Conservation (phyloP, 1,284 basidiomycete genomes). For the Neolentinus lepideus region DNA sequence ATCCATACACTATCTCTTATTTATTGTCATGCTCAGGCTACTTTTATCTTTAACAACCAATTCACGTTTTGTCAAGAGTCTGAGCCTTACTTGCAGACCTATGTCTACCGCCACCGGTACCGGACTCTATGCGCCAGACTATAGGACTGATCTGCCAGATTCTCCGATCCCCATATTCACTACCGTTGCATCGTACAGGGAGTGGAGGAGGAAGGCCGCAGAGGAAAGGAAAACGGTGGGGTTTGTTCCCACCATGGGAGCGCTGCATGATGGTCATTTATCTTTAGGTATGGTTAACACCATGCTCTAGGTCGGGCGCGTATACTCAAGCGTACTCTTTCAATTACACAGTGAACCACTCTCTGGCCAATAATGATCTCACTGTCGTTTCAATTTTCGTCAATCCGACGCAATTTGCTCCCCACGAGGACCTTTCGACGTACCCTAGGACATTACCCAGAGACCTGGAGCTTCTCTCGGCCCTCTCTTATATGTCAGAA, state of each 20-base stretch:
- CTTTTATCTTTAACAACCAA: neutral
- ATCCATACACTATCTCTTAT: neutral
- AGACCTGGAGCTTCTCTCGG: constrained; percentile 50
- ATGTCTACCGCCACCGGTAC: neutral
- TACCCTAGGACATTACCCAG: constrained; percentile 83
- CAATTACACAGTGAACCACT: constrained; percentile 48
- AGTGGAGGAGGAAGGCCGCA: constrained; percentile 71
- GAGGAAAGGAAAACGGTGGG: constrained; percentile 68
- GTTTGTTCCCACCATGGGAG: constrained; percentile 97
- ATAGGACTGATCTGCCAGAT: constrained; percentile 25
- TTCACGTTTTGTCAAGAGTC: too few relatives aligned
- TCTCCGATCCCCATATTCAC: constrained; percentile 74
- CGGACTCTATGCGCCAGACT: neutral
- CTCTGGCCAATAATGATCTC: constrained; percentile 73
- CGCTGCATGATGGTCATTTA: constrained; percentile 90
- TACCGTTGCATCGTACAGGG: constrained; percentile 61
- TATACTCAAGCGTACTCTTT: neutral
- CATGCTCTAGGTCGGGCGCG: constrained; percentile 51
- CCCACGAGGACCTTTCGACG: constrained; percentile 85
- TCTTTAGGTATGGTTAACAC: too few relatives aligned
- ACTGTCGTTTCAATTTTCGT: constrained; percentile 97
- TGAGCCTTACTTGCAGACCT: neutral
- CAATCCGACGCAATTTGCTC: constrained; percentile 96
- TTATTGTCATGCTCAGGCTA: neutral
- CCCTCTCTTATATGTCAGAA: constrained; percentile 16